Percentiles rank a stretch among this genome's conserved stretches.
Evolutionary conservation across 768 basidiomycete species (phyloP).

Genomic region (Termitomyces sp.): DNA sequence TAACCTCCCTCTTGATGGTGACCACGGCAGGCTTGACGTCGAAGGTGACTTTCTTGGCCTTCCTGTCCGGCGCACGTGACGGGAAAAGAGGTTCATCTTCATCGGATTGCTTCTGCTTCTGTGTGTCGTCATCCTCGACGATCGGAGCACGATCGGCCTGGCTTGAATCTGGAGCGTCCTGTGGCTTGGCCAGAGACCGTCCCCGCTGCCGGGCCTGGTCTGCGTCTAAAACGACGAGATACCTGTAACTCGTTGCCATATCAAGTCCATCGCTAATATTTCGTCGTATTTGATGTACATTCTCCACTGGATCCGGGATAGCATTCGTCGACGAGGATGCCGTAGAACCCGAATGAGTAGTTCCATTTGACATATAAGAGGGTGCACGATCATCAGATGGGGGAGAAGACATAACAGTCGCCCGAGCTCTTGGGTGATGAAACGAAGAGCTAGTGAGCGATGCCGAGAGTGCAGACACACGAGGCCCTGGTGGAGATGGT

Average conservation of each 20-base stretch:
- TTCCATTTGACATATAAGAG: slow-evolving; percentile 11
- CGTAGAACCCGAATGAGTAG: slow-evolving; percentile 20
- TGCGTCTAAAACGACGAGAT: slow-evolving; percentile 37
- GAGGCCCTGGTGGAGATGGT: slow-evolving; percentile 30
- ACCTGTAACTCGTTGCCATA: slow-evolving; percentile 39
- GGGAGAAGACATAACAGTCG: slow-evolving; percentile 14
- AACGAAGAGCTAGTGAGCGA: slow-evolving; percentile 58
- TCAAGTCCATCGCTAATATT: slow-evolving; percentile 35
- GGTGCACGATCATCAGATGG: slow-evolving; percentile 8
- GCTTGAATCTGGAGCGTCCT: slow-evolving; percentile 13
- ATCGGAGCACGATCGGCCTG: slow-evolving; percentile 14
- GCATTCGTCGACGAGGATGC: slow-evolving; percentile 27
- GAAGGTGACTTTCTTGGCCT: slow-evolving; percentile 72
- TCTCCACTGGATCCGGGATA: slow-evolving; percentile 21
- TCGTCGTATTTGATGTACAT: slow-evolving; percentile 35
- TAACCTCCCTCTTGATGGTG: slow-evolving; percentile 36
- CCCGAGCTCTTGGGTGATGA: slow-evolving; percentile 37
- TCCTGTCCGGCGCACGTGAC: slow-evolving; percentile 25
- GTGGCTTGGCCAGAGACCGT: slow-evolving; percentile 15
- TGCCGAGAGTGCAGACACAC: slow-evolving; percentile 62
- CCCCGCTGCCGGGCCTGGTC: slow-evolving; percentile 32
- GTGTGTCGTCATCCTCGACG: slow-evolving; percentile 16
- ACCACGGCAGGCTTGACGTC: slow-evolving; percentile 55
- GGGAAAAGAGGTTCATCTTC: slow-evolving; percentile 7
- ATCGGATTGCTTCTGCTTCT: slow-evolving; percentile 14